A percentile compares a stretch with the other conserved stretches of the same genome.
phyloP scores from a whole-genome alignment of 2,329 filamentous ascomycete species.

The Clarireedia sp. region DNA sequence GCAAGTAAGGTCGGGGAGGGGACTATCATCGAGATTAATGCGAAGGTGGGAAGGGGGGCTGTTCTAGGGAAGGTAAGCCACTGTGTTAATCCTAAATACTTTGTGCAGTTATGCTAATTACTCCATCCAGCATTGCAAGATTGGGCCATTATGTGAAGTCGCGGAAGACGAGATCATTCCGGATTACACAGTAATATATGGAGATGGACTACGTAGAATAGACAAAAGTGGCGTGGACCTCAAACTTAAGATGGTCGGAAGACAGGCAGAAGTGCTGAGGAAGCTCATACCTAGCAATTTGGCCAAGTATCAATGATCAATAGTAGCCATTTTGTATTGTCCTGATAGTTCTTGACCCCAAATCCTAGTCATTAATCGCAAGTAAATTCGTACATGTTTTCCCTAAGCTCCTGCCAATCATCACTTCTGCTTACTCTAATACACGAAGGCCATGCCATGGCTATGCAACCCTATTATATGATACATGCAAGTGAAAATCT shows the following conservation, averaged over 20 bases:
- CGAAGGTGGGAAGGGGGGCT: conserved; percentile 51
- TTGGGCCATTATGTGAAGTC: conserved; percentile 57
- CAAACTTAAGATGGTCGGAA: conserved; percentile 54
- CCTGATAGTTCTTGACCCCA: conserved; percentile 1
- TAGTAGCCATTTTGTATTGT: neutral
- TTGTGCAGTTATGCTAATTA: neutral
- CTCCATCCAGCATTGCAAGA: conserved; percentile 52
- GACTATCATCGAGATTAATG: conserved; percentile 54
- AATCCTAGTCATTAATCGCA: neutral
- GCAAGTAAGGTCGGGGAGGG: conserved; percentile 42
- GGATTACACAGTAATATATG: conserved; percentile 64
- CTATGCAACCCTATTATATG: conserved; percentile 24
- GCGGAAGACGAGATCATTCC: conserved; percentile 49
- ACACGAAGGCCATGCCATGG: conserved; percentile 19
- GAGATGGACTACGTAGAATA: conserved; percentile 48
- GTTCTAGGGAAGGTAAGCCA: conserved; percentile 51
- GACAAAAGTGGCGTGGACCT: conserved; percentile 55
- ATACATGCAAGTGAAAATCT: conserved; percentile 20
- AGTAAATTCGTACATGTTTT: conserved; percentile 9
- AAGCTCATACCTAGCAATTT: conserved; percentile 58
- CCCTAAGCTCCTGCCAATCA: conserved; percentile 1
- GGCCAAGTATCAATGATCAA: conserved; percentile 27
- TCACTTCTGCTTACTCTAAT: conserved; percentile 4
- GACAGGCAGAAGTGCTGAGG: conserved; percentile 59
- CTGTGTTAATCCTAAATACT: neutral